phyloP scores from a whole-genome alignment of 768 basidiomycete species.

The Hypholoma sublateritium region DNA sequence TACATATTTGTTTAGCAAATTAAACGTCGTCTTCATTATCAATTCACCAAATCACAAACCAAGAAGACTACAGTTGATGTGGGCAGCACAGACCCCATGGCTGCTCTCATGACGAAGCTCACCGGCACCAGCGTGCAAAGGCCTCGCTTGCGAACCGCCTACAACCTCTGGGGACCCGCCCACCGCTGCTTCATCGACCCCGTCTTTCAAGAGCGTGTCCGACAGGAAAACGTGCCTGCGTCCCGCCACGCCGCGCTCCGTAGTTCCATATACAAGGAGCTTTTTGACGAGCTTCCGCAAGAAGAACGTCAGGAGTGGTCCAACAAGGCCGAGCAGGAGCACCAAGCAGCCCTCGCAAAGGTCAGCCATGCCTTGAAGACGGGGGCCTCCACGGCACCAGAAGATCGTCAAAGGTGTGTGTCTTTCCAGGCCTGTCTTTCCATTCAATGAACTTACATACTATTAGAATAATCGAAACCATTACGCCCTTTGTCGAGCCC shows the following conservation, averaged over 20 bases:
- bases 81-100: too few species aligned
- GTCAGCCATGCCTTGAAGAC: background rate
- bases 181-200: too few species aligned
- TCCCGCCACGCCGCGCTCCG: too few species aligned
- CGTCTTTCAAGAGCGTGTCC: too few species aligned
- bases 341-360: background rate
- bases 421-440: too few species aligned
- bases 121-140: background rate
- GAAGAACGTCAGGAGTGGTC: too few species aligned
- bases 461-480: conserved; percentile 9
- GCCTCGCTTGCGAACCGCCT: too few species aligned
- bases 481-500: conserved; percentile 8
- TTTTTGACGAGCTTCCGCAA: too few species aligned
- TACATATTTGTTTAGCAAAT: background rate
- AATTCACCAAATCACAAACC: background rate
- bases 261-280: too few species aligned
- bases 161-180: too few species aligned
- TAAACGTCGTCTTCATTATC: background rate
- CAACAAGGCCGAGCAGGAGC: too few species aligned
- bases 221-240: too few species aligned
- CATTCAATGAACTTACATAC: background rate
- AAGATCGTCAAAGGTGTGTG: conserved; percentile 13
- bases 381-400: background rate
- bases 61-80: background rate
- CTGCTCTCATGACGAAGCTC: background rate